Conservation (phyloP, 2,329 filamentous ascomycete species). For the Nemania abortiva region DNA sequence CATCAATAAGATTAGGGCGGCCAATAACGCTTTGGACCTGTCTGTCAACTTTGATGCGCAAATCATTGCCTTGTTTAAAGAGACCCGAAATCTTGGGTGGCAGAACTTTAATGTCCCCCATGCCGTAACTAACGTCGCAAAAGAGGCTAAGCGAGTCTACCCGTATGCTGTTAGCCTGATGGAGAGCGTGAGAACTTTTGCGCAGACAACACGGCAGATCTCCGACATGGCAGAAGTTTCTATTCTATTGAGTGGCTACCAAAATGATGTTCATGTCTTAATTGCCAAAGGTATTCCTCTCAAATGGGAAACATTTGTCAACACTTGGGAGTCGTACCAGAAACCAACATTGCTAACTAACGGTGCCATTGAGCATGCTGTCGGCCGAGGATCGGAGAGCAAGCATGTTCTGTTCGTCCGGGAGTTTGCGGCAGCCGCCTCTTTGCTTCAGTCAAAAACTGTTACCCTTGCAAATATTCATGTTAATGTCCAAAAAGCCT, state of each 20-base stretch:
- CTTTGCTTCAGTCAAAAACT: constrained; percentile 89
- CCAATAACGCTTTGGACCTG: constrained; percentile 88
- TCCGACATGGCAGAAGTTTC: constrained; percentile 87
- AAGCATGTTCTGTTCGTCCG: constrained; percentile 97
- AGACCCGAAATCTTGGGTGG: constrained; percentile 96
- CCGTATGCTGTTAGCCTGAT: constrained; percentile 97
- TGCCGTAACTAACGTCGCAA: constrained; percentile 93
- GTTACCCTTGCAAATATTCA: constrained; percentile 82
- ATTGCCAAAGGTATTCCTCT: constrained; percentile 89
- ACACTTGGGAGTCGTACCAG: constrained; percentile 92
- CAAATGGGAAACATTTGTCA: constrained; percentile 97
- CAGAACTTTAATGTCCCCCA: constrained; percentile 95
- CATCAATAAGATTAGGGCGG: constrained; percentile 88
- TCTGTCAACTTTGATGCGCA: constrained; percentile 97
- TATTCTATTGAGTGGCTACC: constrained; percentile 88
- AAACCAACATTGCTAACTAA: constrained; percentile 68
- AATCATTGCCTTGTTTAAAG: constrained; percentile 97
- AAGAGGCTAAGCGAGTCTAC: constrained; percentile 98
- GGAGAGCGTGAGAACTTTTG: constrained; percentile 95
- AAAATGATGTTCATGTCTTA: constrained; percentile 87
- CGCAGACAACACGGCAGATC: constrained; percentile 88
- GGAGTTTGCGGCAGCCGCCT: constrained; percentile 89
- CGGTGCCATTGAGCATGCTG: constrained; percentile 68
- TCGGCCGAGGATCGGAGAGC: constrained; percentile 74
- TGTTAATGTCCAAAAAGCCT: constrained; percentile 81